A percentile compares a stretch with the other conserved stretches of the same genome.
Conservation (phyloP, 495 filamentous ascomycete genomes). For the Neurospora hispaniola region DNA sequence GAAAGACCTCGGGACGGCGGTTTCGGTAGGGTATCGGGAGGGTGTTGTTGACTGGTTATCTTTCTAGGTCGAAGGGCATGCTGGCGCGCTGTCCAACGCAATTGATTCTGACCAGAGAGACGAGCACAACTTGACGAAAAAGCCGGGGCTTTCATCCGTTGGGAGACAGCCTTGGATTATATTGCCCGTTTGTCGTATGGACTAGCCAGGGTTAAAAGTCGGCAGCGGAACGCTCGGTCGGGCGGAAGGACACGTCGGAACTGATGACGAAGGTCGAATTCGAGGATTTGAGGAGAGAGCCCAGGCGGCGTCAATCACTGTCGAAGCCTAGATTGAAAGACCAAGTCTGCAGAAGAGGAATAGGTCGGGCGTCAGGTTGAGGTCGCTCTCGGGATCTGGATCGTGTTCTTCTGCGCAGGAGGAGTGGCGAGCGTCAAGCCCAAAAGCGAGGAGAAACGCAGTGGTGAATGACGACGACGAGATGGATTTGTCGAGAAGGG, state of each 20-base stretch:
- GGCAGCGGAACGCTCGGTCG: slow-evolving; percentile 1
- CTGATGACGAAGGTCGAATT: background rate
- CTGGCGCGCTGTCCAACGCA: slow-evolving; percentile 38
- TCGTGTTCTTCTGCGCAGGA: slow-evolving; percentile 1
- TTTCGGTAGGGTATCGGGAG: slow-evolving; percentile 26
- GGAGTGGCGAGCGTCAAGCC: slow-evolving; percentile 13
- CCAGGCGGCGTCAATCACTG: background rate
- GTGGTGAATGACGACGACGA: slow-evolving; percentile 10
- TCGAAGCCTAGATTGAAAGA: background rate
- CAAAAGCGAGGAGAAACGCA: slow-evolving; percentile 14
- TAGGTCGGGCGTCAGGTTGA: background rate
- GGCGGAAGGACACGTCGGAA: slow-evolving; percentile 9
- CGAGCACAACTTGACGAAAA: slow-evolving; percentile 10
- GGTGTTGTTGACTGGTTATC: slow-evolving; percentile 35
- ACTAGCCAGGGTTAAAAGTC: background rate
- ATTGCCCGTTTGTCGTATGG: background rate
- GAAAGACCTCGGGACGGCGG: slow-evolving; percentile 49
- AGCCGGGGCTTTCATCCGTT: slow-evolving; percentile 20
- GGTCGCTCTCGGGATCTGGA: background rate
- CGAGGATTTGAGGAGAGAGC: background rate
- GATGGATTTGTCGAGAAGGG: background rate
- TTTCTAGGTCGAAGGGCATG: slow-evolving; percentile 46
- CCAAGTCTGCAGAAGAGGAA: background rate
- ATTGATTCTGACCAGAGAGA: slow-evolving; percentile 12
- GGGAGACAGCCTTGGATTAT: background rate